Evolutionary conservation across 192 early-diverging fungal genomes (phyloP).

Genomic region (Linnemannia exigua): DNA sequence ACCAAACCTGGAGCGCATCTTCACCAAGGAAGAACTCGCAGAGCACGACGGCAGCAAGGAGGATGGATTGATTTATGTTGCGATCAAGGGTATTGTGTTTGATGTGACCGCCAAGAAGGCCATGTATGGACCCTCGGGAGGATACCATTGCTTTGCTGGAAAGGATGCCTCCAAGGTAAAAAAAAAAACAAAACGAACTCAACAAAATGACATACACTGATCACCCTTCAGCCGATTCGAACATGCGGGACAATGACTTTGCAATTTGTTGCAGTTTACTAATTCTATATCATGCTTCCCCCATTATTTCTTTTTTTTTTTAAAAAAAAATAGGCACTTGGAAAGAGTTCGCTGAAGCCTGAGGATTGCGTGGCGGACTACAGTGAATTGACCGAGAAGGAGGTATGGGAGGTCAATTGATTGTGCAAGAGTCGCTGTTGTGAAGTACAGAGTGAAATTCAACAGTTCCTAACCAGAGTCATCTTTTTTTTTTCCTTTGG

Average conservation of each 20-base stretch:
- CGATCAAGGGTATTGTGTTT: conserved; percentile 86
- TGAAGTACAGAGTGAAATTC: background rate
- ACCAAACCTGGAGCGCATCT: conserved; percentile 31
- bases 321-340: conserved; percentile 66
- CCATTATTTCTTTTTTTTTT: background rate
- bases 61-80: conserved; percentile 79
- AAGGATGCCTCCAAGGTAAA: conserved; percentile 82
- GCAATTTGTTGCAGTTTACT: background rate
- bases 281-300: background rate
- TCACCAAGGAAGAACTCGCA: conserved; percentile 28
- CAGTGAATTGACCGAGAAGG: conserved; percentile 74
- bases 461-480: background rate
- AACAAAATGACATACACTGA: background rate
- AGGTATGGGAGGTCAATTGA: conserved; percentile 57
- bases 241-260: no score
- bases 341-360: conserved; percentile 72
- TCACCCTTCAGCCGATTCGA: no score
- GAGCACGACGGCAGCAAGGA: conserved; percentile 73
- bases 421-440: no score
- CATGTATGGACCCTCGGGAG: conserved; percentile 75
- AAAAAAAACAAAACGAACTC: background rate
- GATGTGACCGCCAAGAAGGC: conserved; percentile 77
- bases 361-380: conserved; percentile 84
- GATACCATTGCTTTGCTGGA: conserved; percentile 85
- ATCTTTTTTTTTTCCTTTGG: background rate